A percentile compares a stretch with the other conserved stretches of the same genome.
Conservation (phyloP, 2,329 filamentous ascomycete genomes). For the Epichloe festucae region DNA sequence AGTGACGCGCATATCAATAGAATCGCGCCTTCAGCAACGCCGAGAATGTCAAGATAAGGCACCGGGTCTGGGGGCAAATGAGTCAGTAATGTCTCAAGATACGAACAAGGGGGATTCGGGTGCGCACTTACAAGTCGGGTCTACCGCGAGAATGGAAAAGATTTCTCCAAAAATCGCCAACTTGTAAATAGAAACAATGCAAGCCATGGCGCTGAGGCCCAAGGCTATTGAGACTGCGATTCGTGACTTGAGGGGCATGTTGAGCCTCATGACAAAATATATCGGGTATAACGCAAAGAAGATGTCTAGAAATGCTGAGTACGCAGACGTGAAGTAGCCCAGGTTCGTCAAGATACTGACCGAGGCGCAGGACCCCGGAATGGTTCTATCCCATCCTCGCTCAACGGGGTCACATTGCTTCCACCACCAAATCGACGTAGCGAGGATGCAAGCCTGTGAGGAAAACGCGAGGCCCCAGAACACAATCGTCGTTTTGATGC, state of each 20-base stretch:
- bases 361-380: slow-evolving; percentile 10
- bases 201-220: slow-evolving; percentile 12
- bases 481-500: slow-evolving; percentile 11
- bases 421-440: slow-evolving; percentile 15
- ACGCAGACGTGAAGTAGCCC: slow-evolving; percentile 15
- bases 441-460: slow-evolving; percentile 13
- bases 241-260: slow-evolving; percentile 14
- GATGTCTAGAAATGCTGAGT: slow-evolving; percentile 14
- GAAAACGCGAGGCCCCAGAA: slow-evolving; percentile 13
- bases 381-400: slow-evolving; percentile 12
- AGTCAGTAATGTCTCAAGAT: neutral
- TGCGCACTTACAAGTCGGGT: slow-evolving; percentile 13
- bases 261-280: slow-evolving; percentile 14
- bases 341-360: slow-evolving; percentile 11
- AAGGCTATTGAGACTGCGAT: slow-evolving; percentile 13
- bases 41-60: slow-evolving; percentile 15
- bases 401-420: slow-evolving; percentile 13
- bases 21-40: slow-evolving; percentile 13
- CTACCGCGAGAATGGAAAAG: slow-evolving; percentile 11
- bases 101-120: neutral
- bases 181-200: slow-evolving; percentile 15
- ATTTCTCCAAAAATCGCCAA: slow-evolving; percentile 12
- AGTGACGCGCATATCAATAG: slow-evolving; percentile 14
- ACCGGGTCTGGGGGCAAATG: slow-evolving; percentile 7
- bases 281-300: slow-evolving; percentile 16